Evolutionary conservation across 305 asterid genomes (phyloP).

Genomic region (Petunia hybrid): DNA sequence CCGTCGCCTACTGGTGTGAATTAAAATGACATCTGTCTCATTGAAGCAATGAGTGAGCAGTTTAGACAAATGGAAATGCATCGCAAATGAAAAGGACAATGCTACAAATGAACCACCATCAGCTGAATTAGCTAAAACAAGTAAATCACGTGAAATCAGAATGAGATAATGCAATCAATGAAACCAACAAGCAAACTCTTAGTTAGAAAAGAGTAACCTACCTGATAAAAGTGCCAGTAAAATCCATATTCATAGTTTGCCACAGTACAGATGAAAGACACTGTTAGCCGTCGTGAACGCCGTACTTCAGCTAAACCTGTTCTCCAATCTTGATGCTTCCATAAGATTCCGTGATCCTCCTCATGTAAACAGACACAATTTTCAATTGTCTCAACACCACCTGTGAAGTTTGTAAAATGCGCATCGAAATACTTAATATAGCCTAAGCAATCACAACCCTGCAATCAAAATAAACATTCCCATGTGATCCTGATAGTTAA

Average conservation of each 20-base stretch:
- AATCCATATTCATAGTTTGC: slow-evolving; percentile 48
- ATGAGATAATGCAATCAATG: slow-evolving; percentile 8
- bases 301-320: slow-evolving; percentile 48
- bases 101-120: slow-evolving; percentile 12
- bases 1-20: neutral
- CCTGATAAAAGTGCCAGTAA: slow-evolving; percentile 51
- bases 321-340: slow-evolving; percentile 52
- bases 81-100: neutral
- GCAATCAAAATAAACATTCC: slow-evolving; percentile 17
- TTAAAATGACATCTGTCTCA: neutral
- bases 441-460: slow-evolving; percentile 50
- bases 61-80: neutral
- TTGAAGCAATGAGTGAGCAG: neutral
- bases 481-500: neutral
- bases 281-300: slow-evolving; percentile 43
- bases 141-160: neutral
- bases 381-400: slow-evolving; percentile 46
- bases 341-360: slow-evolving; percentile 47
- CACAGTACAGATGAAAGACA: slow-evolving; percentile 46
- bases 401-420: slow-evolving; percentile 44
- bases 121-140: slow-evolving; percentile 16
- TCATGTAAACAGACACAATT: slow-evolving; percentile 49
- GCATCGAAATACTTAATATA: slow-evolving; percentile 44
- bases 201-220: neutral
- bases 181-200: slow-evolving; percentile 8